Percentiles rank a stretch among this genome's conserved stretches.
These are phyloP conservation scores for Stropharia rugosoannulata DNA, from an alignment of 768 basidiomycete genomes.

Conservation along the genomic window DNA sequence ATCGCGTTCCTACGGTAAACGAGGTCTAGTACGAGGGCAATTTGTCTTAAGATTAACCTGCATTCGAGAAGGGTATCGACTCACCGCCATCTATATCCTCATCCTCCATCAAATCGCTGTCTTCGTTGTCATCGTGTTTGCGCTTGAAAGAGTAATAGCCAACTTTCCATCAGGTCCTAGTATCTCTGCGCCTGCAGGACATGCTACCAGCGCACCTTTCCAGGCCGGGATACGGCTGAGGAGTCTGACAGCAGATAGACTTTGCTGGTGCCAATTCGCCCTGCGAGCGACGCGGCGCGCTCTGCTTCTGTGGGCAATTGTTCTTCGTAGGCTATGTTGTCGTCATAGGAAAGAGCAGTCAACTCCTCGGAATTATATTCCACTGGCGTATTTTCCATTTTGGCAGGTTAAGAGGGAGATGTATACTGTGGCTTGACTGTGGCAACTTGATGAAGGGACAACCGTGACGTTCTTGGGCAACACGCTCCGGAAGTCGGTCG, in stretches of 20 bases:
- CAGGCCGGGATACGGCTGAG: constrained; percentile 48
- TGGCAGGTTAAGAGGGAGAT: background rate
- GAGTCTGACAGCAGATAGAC: constrained; percentile 79
- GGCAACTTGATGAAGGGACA: background rate
- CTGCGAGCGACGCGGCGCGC: constrained; percentile 44
- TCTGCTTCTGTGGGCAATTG: constrained; percentile 42
- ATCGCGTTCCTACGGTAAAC: constrained; percentile 63
- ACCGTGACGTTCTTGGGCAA: too few relatives aligned
- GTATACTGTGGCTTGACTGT: background rate
- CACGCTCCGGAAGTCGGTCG: too few relatives aligned
- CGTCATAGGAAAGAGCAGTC: constrained; percentile 51
- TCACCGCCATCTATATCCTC: constrained; percentile 35
- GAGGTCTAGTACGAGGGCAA: constrained; percentile 32
- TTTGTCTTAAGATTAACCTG: background rate
- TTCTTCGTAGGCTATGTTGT: constrained; percentile 55
- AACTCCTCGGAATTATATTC: constrained; percentile 27
- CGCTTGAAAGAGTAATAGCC: constrained; percentile 34
- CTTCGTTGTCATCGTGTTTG: constrained; percentile 36
- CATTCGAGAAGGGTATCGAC: background rate
- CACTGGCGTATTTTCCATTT: constrained; percentile 52
- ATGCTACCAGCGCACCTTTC: constrained; percentile 65
- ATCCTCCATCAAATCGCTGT: constrained; percentile 31
- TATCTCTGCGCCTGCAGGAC: constrained; percentile 33
- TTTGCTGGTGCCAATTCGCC: constrained; percentile 70
- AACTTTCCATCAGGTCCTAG: constrained; percentile 45